Conservation (phyloP, 2,329 filamentous ascomycete genomes). For the Ilyonectria destructans region DNA sequence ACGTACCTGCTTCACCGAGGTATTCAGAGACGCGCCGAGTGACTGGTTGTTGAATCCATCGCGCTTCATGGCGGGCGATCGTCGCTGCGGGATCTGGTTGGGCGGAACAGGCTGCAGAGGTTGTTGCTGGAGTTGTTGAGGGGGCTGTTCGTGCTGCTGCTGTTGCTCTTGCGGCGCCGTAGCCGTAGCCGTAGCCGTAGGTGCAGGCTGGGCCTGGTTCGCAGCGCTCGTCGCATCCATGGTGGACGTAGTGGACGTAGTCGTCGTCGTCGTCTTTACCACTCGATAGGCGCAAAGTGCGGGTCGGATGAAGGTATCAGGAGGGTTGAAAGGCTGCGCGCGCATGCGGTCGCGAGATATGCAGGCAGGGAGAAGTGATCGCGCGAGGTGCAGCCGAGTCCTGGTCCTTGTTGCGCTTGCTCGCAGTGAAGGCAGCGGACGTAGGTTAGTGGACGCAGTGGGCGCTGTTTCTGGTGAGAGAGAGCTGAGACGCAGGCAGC, state of each 20-base stretch:
- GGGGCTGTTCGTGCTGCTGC: constrained; percentile 28
- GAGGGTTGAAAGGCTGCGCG: constrained; percentile 35
- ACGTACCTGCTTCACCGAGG: constrained; percentile 78
- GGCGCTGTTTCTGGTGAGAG: constrained; percentile 41
- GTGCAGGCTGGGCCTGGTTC: constrained; percentile 40
- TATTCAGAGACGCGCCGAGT: constrained; percentile 76
- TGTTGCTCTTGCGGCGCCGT: constrained; percentile 39
- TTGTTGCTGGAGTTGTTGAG: constrained; percentile 33
- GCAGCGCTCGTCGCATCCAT: constrained; percentile 48
- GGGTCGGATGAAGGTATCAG: constrained; percentile 32
- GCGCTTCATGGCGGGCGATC: constrained; percentile 56
- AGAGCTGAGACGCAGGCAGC: constrained; percentile 22
- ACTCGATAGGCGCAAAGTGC: constrained; percentile 32
- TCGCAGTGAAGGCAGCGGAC: constrained; percentile 24
- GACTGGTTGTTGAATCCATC: constrained; percentile 76
- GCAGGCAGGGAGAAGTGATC: constrained; percentile 10
- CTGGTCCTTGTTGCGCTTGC: constrained; percentile 39
- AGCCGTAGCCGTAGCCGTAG: constrained; percentile 21
- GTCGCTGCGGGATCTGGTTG: constrained; percentile 46
- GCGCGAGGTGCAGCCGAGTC: constrained; percentile 28
- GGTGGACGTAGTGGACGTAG: constrained; percentile 33
- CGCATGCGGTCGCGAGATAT: constrained; percentile 38
- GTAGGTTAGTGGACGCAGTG: constrained; percentile 43
- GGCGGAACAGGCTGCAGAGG: constrained; percentile 40
- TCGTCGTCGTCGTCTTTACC: constrained; percentile 27